These are phyloP conservation scores for Monilinia fructicola DNA, from an alignment of 2,329 filamentous ascomycete genomes.

Conservation along the genomic window DNA sequence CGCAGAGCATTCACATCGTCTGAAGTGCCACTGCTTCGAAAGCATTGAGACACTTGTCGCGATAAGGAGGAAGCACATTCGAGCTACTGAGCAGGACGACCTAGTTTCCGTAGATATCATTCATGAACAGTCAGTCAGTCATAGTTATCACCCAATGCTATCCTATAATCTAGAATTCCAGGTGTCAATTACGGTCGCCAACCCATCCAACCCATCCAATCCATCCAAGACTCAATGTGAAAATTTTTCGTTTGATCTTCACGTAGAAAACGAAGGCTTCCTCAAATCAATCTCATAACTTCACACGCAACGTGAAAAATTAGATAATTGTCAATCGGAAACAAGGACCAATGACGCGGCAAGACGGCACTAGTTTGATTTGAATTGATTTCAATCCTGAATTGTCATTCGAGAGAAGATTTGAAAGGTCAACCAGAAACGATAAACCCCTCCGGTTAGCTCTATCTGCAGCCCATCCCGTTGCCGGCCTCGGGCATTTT, in stretches of 20 bases:
- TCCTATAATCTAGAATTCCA: background rate
- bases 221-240: background rate
- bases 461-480: slow-evolving; percentile 15
- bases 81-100: background rate
- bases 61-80: background rate
- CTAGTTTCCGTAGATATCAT: background rate
- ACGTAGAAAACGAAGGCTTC: background rate
- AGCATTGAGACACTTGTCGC: slow-evolving; percentile 6
- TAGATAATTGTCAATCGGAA: background rate
- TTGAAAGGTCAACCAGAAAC: background rate
- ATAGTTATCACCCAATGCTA: background rate
- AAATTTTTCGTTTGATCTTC: background rate
- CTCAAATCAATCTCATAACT: background rate
- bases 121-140: background rate
- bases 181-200: background rate
- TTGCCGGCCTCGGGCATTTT: slow-evolving; percentile 15
- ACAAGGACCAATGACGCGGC: background rate
- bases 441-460: slow-evolving; percentile 5
- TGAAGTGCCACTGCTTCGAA: background rate
- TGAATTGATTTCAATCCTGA: background rate
- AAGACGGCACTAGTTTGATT: background rate
- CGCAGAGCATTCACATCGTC: background rate
- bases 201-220: slow-evolving; percentile 1
- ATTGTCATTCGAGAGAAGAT: background rate
- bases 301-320: background rate